Conservation (phyloP, 1,284 basidiomycete genomes). For the Trametes versicolor region DNA sequence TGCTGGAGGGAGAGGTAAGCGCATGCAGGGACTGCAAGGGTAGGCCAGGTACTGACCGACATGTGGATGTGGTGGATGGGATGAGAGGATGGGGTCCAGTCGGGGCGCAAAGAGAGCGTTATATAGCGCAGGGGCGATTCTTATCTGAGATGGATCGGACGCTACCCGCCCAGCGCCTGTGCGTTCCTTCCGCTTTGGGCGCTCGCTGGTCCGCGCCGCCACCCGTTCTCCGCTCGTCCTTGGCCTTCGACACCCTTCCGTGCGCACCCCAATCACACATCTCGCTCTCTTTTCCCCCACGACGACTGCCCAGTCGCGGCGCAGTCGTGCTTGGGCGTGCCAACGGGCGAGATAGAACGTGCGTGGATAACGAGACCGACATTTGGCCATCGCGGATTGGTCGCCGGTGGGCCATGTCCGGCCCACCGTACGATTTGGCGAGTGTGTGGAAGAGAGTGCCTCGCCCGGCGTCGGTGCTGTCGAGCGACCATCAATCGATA, state of each 20-base stretch:
- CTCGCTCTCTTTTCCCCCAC: neutral
- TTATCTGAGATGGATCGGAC: slow-evolving; percentile 19
- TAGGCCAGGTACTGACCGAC: slow-evolving; percentile 30
- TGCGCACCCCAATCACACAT: neutral
- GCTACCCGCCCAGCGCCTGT: neutral
- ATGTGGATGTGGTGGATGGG: slow-evolving; percentile 26
- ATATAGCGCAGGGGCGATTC: slow-evolving; percentile 4
- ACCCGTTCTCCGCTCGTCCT: neutral
- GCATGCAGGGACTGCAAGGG: neutral
- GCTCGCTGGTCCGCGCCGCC: neutral
- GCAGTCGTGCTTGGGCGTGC: neutral
- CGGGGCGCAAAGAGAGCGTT: neutral
- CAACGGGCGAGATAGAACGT: slow-evolving; percentile 17
- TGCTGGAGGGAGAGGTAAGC: slow-evolving; percentile 17
- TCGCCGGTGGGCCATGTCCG: neutral
- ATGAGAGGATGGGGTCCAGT: neutral
- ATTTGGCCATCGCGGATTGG: slow-evolving; percentile 26
- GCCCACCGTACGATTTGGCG: neutral
- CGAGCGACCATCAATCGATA: slow-evolving; percentile 29
- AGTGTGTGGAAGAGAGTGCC: slow-evolving; percentile 3
- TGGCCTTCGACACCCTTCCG: neutral
- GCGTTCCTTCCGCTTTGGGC: slow-evolving; percentile 5
- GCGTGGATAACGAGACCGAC: slow-evolving; percentile 23
- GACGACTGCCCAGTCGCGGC: neutral
- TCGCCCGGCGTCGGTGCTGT: neutral